Conservation (phyloP, 2,329 filamentous ascomycete genomes). For the Parastagonospora nodorum region DNA sequence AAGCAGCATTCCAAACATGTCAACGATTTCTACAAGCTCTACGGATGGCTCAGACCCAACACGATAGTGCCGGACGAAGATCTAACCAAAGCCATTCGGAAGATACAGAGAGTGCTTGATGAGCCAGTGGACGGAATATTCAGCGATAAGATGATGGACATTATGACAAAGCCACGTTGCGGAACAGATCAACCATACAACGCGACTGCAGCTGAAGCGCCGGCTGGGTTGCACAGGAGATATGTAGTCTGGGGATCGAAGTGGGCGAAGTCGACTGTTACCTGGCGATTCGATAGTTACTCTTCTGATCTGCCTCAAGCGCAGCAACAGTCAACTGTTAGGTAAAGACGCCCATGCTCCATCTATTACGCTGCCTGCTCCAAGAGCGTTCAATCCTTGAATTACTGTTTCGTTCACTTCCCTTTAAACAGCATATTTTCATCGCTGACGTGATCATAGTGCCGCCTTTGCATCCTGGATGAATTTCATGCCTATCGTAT, state of each 20-base stretch:
- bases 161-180: slow-evolving; percentile 34
- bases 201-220: slow-evolving; percentile 18
- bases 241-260: slow-evolving; percentile 37
- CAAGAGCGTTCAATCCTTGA: too few relatives aligned
- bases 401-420: too few relatives aligned
- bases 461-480: slow-evolving; percentile 35
- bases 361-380: too few relatives aligned
- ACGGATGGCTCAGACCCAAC: slow-evolving; percentile 32
- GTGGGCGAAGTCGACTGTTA: slow-evolving; percentile 32
- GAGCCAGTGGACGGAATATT: slow-evolving; percentile 31
- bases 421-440: background rate
- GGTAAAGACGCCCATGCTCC: slow-evolving; percentile 5
- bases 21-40: slow-evolving; percentile 37
- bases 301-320: slow-evolving; percentile 24
- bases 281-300: slow-evolving; percentile 34
- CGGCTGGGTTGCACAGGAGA: slow-evolving; percentile 16
- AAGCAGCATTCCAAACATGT: slow-evolving; percentile 30
- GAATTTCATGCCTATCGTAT: slow-evolving; percentile 22
- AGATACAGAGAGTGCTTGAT: slow-evolving; percentile 31
- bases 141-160: slow-evolving; percentile 27
- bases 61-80: slow-evolving; percentile 26
- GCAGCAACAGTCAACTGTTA: slow-evolving; percentile 26
- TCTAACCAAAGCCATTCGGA: slow-evolving; percentile 31
- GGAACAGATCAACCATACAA: slow-evolving; percentile 32
- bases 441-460: slow-evolving; percentile 11